phyloP scores from a whole-genome alignment of 163 green algal species.

The Dunaliella salina region DNA sequence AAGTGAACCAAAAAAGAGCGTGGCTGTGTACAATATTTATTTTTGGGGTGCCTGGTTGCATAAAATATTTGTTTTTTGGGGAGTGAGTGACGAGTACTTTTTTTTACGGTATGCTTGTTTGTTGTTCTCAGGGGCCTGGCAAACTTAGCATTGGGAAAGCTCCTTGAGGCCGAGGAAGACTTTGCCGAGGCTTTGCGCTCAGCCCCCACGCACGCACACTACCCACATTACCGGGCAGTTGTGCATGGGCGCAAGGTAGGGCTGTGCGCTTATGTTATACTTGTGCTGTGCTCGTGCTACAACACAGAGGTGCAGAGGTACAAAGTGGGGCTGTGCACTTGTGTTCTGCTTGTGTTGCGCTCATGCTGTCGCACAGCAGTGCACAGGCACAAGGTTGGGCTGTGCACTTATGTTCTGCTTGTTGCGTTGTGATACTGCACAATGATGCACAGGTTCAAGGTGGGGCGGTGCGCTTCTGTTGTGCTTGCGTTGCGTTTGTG shows the following conservation, averaged over 20 bases:
- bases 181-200: conserved; percentile 21
- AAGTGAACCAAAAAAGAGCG: not conserved
- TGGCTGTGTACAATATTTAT: not conserved
- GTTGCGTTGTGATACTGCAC: no score
- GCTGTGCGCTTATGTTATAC: not conserved
- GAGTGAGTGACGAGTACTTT: no score
- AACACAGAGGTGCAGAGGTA: conserved; percentile 12
- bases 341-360: no score
- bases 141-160: conserved; percentile 26
- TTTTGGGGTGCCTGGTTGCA: not conserved
- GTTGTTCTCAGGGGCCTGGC: conserved; percentile 15
- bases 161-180: conserved; percentile 24
- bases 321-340: not conserved
- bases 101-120: no score
- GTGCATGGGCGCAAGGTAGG: conserved; percentile 15
- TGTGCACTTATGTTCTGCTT: no score
- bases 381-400: no score
- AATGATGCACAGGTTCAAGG: no score
- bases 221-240: conserved; percentile 37
- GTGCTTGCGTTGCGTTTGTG: no score
- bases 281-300: conserved; percentile 43
- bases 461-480: no score
- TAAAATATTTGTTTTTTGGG: no score
- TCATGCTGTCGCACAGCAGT: no score
- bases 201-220: conserved; percentile 40